phyloP scores from a whole-genome alignment of 306 rosid species.

The Quercus berberidifolia region DNA sequence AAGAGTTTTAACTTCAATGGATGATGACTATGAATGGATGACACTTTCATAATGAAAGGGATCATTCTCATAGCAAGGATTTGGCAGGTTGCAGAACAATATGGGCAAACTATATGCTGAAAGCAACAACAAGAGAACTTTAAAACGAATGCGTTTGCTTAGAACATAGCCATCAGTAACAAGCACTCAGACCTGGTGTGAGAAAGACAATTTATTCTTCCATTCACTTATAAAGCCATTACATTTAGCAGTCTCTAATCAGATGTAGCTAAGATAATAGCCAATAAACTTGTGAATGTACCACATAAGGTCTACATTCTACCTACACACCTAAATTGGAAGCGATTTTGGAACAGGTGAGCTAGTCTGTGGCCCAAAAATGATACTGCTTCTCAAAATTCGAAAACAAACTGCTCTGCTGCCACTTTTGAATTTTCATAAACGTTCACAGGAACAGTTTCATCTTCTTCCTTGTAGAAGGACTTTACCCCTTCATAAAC shows the following conservation, averaged over 20 bases:
- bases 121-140: too few relatives aligned
- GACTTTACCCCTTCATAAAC: slow-evolving; percentile 90
- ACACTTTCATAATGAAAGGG: neutral
- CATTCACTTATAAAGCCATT: too few relatives aligned
- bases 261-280: neutral
- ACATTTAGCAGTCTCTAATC: neutral
- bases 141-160: too few relatives aligned
- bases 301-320: neutral
- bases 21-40: neutral
- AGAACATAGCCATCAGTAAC: too few relatives aligned
- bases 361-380: slow-evolving; percentile 88
- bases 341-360: too few relatives aligned
- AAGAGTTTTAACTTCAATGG: neutral
- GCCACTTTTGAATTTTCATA: slow-evolving; percentile 81
- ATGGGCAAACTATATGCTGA: too few relatives aligned
- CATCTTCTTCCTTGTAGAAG: slow-evolving; percentile 85
- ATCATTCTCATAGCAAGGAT: neutral
- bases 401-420: slow-evolving; percentile 67
- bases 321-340: slow-evolving; percentile 61
- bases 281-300: slow-evolving; percentile 6
- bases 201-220: too few relatives aligned
- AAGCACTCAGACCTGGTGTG: too few relatives aligned
- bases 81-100: neutral
- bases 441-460: slow-evolving; percentile 59
- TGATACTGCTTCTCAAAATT: slow-evolving; percentile 94